These are phyloP conservation scores for Nemania sp. DNA, from an alignment of 2,329 filamentous ascomycete genomes.

Conservation along the genomic window DNA sequence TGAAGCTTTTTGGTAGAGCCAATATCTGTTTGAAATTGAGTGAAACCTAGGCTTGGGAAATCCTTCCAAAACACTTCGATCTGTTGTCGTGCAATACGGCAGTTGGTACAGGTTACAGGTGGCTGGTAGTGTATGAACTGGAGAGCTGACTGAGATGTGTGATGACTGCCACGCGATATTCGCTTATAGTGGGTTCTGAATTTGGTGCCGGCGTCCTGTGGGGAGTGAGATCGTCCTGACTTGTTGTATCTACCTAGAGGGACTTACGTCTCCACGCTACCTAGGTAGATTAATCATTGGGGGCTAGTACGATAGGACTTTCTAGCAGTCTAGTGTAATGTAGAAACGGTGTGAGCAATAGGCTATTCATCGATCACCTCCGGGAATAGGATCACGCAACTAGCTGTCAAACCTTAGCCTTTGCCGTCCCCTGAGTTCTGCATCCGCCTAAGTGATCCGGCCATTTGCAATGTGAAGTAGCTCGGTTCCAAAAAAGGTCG, in stretches of 20 bases:
- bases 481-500: background rate
- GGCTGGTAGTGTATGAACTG: background rate
- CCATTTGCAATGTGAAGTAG: background rate
- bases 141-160: slow-evolving; percentile 14
- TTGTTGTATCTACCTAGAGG: background rate
- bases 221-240: slow-evolving; percentile 1
- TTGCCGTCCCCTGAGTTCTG: background rate
- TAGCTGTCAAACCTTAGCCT: background rate
- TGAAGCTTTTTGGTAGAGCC: slow-evolving; percentile 22
- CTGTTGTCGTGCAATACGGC: too few relatives aligned
- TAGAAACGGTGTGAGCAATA: slow-evolving; percentile 7
- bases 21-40: slow-evolving; percentile 29
- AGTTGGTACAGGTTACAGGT: too few relatives aligned
- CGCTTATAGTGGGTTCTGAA: slow-evolving; percentile 22
- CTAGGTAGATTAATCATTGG: background rate
- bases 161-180: slow-evolving; percentile 31
- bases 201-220: slow-evolving; percentile 7
- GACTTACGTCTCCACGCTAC: background rate
- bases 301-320: too few relatives aligned
- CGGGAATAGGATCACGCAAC: background rate
- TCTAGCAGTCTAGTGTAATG: slow-evolving; percentile 20
- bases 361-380: slow-evolving; percentile 18
- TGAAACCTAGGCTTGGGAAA: slow-evolving; percentile 19
- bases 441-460: background rate
- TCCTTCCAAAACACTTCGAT: slow-evolving; percentile 22